Conservation (phyloP, 2,329 filamentous ascomycete species). For the Paracorniculantispora psalliotae region DNA sequence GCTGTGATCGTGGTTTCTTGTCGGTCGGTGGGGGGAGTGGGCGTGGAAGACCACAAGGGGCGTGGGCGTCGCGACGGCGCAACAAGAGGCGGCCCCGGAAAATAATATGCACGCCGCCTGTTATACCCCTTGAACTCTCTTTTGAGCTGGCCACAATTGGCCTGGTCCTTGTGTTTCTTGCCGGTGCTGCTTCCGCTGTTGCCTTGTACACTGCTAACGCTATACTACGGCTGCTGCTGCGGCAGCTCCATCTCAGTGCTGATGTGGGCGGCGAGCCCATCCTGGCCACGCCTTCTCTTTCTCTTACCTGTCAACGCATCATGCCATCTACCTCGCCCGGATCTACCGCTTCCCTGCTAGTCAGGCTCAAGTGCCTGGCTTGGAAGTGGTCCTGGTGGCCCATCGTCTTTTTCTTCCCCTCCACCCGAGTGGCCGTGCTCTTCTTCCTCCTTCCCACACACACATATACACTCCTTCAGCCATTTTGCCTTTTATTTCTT, state of each 20-base stretch:
- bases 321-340: conserved; percentile 4
- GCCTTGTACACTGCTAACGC: no score
- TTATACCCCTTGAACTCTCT: conserved; percentile 14
- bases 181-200: neutral
- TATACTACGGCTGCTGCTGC: no score
- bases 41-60: neutral
- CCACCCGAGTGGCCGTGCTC: neutral
- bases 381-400: neutral
- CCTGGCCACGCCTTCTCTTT: neutral
- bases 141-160: conserved; percentile 1
- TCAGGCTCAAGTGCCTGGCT: neutral
- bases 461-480: conserved; percentile 10
- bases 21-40: neutral
- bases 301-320: neutral
- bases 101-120: conserved; percentile 6
- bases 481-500: neutral
- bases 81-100: neutral
- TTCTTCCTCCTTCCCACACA: conserved; percentile 1
- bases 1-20: conserved; percentile 1
- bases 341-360: conserved; percentile 4
- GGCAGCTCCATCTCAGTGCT: neutral
- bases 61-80: neutral
- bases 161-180: neutral
- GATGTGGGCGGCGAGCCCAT: neutral
- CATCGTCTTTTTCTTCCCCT: neutral